Evolutionary conservation across 345 rosid genomes (phyloP).

Genomic region (Eucalyptus cloeziana): DNA sequence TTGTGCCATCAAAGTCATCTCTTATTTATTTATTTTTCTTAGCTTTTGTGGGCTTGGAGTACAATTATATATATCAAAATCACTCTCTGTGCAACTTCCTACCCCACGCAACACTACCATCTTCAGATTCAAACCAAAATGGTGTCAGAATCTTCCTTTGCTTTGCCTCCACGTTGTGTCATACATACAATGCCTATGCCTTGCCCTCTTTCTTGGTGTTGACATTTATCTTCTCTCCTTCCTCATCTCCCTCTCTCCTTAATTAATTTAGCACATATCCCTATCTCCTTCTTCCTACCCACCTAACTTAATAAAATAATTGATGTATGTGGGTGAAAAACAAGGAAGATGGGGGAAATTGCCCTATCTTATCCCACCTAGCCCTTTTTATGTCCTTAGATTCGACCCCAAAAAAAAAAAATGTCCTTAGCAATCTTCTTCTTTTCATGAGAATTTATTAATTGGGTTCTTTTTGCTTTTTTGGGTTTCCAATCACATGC

Average conservation of each 20-base stretch:
- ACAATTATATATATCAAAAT: background rate
- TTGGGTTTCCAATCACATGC: background rate
- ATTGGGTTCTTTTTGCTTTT: background rate
- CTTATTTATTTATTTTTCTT: background rate
- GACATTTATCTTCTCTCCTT: background rate
- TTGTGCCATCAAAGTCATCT: background rate
- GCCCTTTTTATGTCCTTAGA: background rate
- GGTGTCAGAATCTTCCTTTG: background rate
- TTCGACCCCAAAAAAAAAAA: too few relatives aligned
- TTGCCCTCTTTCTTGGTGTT: background rate
- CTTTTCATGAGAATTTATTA: background rate
- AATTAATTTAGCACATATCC: background rate
- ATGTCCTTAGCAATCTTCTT: background rate
- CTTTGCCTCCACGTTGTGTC: constrained; percentile 1
- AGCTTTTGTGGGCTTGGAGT: background rate
- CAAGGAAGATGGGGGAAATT: background rate
- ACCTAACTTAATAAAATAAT: background rate
- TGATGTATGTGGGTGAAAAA: background rate
- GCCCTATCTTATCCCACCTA: background rate
- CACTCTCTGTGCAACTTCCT: background rate
- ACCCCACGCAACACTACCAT: background rate
- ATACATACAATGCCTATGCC: background rate
- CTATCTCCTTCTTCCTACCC: background rate
- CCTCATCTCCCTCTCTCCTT: background rate
- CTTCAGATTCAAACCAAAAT: background rate